Evolutionary conservation across 306 rosid species (phyloP), one percentile per base, ranked within the genome.

Genomic region (Rubus idaeus): DNA sequence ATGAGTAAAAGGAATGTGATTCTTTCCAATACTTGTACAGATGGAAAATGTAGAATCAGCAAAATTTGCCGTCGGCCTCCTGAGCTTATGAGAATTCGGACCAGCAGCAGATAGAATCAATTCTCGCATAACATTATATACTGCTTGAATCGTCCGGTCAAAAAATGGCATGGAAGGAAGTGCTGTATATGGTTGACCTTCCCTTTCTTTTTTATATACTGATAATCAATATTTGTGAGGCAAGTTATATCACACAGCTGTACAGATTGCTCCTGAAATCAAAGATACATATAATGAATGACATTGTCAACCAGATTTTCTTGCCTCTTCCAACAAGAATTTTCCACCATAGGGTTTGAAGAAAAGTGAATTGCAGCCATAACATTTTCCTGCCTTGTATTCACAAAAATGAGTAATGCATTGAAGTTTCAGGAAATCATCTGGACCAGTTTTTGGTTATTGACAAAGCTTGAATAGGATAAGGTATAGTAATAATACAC

Each of bases 201-300:
- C 44, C 52, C 78, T 73, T 80, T 52, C 80, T 70, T 64, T 70
- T 64, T 30, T 64, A 77, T 53, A 77, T 66, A 60, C 49, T 23
- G 65, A 4, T 8, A 35, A 57, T 30, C 78, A 50, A 50, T 46
- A 4, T 18, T 75, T 64, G 77, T 18, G 51, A 37, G 83, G 46
- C 67, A 57, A 71, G 55, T 61, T n/a, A 14, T 62, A 49, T 84
- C 88, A 90, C 47, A 87, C 93, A 41, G 81, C 87, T 61, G 93
- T 90, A 82, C 96, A 91, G 67, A 89, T 69, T 72, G 89, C 79
- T 57, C 93, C 96, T 91, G 86, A 78, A 81, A 83, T 44, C 67
- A 61, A 52, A 71, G 79, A 77, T 8, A 18, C 2, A 45, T 30
- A 30, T 4, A 26, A 37, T 64, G 4, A 68, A 30, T 3, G 21